Percentiles rank a stretch among this genome's conserved stretches.
Evolutionary conservation across 768 basidiomycete species (phyloP).

Genomic region (Boletus sp.): DNA sequence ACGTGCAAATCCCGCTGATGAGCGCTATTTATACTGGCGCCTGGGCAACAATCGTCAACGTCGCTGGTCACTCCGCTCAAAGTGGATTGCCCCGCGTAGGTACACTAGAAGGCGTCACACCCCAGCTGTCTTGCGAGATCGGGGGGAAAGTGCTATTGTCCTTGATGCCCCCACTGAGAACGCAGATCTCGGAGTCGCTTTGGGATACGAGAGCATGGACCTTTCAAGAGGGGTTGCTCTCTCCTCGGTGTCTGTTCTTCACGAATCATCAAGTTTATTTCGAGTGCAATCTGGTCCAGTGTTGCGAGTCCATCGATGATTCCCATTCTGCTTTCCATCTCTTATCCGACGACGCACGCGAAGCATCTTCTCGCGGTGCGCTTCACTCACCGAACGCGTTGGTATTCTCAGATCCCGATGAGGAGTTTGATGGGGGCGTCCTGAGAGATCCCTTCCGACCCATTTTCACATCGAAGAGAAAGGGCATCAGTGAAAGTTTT

Average conservation of each 20-base stretch:
- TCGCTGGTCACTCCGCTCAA: slow-evolving; percentile 4
- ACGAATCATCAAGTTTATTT: slow-evolving; percentile 22
- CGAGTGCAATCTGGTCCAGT: slow-evolving; percentile 12
- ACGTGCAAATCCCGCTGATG: slow-evolving; percentile 14
- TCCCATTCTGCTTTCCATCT: slow-evolving; percentile 12
- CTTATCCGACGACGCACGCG: neutral
- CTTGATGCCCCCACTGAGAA: slow-evolving; percentile 7
- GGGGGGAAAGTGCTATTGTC: slow-evolving; percentile 9
- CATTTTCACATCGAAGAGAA: too few relatives aligned
- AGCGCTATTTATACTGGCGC: slow-evolving; percentile 15
- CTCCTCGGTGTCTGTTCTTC: slow-evolving; percentile 18
- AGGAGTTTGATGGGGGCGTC: too few relatives aligned
- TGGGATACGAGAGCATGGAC: slow-evolving; percentile 20
- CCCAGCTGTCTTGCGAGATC: slow-evolving; percentile 10
- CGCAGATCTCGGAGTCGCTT: slow-evolving; percentile 3
- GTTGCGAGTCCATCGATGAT: slow-evolving; percentile 14
- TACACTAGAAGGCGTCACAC: neutral
- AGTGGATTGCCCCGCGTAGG: slow-evolving; percentile 18
- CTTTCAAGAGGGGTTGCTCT: slow-evolving; percentile 20
- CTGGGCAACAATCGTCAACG: slow-evolving; percentile 13
- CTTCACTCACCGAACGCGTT: too few relatives aligned
- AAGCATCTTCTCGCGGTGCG: neutral
- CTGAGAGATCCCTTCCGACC: too few relatives aligned
- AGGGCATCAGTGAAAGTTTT: too few relatives aligned
- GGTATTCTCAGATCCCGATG: too few relatives aligned